These are phyloP conservation scores for Balansia obtecta DNA, from an alignment of 2,329 filamentous ascomycete genomes.

Conservation along the genomic window DNA sequence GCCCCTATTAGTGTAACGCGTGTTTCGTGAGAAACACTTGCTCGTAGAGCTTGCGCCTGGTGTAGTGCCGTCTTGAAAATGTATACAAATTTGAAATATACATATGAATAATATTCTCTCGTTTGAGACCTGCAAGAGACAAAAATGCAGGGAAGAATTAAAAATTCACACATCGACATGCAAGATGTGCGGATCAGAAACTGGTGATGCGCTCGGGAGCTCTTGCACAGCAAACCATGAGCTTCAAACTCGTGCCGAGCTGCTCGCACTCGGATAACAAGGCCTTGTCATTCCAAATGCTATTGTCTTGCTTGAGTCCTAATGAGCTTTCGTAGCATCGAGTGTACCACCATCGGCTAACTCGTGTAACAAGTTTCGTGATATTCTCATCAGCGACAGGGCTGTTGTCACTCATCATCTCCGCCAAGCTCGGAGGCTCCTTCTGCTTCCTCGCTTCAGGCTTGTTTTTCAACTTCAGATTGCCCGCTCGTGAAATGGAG, in stretches of 20 bases:
- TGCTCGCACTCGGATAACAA: conserved; percentile 77
- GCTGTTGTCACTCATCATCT: conserved; percentile 62
- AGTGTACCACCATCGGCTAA: conserved; percentile 94
- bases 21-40: not conserved
- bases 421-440: conserved; percentile 46
- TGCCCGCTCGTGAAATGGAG: conserved; percentile 24
- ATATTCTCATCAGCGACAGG: conserved; percentile 69
- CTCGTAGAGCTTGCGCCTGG: not conserved
- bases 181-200: conserved; percentile 20
- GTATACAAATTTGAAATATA: not conserved
- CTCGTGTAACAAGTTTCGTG: conserved; percentile 80
- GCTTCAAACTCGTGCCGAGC: conserved; percentile 74
- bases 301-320: conserved; percentile 28
- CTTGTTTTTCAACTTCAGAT: conserved; percentile 8
- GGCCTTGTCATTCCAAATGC: conserved; percentile 68
- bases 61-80: not conserved
- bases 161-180: not conserved
- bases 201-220: conserved; percentile 51
- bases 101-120: not conserved
- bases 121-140: not conserved
- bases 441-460: conserved; percentile 17
- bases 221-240: conserved; percentile 84
- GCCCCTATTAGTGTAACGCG: not conserved
- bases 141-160: not conserved
- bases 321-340: conserved; percentile 74